A percentile compares a stretch with the other conserved stretches of the same genome.
Evolutionary conservation across 192 early-diverging fungal genomes (phyloP).

Genomic region (Pecoramyces ruminantium): DNA sequence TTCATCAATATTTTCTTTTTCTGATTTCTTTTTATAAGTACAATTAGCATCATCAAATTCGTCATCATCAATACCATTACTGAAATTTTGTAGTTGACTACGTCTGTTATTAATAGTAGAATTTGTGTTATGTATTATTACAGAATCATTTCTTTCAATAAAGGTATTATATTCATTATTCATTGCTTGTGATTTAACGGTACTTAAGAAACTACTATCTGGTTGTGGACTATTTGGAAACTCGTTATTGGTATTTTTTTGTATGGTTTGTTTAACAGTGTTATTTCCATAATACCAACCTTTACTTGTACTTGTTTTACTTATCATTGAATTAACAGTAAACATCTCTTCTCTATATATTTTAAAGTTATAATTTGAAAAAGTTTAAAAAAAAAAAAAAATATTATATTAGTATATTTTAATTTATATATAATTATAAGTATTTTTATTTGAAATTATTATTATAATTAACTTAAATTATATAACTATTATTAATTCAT

Average conservation of each 20-base stretch:
- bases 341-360: neutral
- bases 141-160: neutral
- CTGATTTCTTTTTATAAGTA: neutral
- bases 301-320: neutral
- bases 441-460: no score
- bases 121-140: neutral
- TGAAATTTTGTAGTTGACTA: no score
- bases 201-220: neutral
- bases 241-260: neutral
- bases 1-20: neutral
- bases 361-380: no score
- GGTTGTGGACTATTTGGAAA: neutral
- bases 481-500: no score
- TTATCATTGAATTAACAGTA: neutral
- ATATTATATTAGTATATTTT: no score
- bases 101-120: no score
- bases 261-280: neutral
- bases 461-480: no score
- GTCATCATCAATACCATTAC: neutral
- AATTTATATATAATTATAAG: no score
- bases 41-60: neutral
- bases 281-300: neutral
- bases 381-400: no score
- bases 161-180: neutral
- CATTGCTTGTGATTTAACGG: neutral